Evolutionary conservation across 805 yeast genomes (phyloP).

Genomic region (Candida ovalis): DNA sequence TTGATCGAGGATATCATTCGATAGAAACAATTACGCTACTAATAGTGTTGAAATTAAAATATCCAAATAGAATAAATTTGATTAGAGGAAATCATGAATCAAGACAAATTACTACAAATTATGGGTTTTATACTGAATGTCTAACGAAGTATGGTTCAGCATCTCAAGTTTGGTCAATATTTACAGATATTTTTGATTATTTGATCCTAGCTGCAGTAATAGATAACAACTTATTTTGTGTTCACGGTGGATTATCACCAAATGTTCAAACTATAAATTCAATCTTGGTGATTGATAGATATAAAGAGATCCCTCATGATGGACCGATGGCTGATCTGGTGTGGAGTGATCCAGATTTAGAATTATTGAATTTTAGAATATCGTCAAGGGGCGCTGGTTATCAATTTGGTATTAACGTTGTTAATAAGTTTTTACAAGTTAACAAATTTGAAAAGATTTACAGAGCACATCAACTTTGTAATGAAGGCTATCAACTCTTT

Average conservation of each 20-base stretch:
- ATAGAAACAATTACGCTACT: slow-evolving; percentile 88
- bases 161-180: slow-evolving; percentile 77
- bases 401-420: slow-evolving; percentile 89
- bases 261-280: slow-evolving; percentile 93
- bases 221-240: slow-evolving; percentile 86
- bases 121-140: slow-evolving; percentile 96
- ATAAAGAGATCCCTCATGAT: slow-evolving; percentile 95
- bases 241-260: slow-evolving; percentile 96
- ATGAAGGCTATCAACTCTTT: slow-evolving; percentile 90
- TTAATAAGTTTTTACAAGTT: slow-evolving; percentile 74
- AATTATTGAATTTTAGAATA: slow-evolving; percentile 71
- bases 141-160: slow-evolving; percentile 76
- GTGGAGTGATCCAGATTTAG: slow-evolving; percentile 97
- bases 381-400: slow-evolving; percentile 98
- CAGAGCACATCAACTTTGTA: slow-evolving; percentile 95
- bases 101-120: slow-evolving; percentile 93
- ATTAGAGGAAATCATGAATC: slow-evolving; percentile 96
- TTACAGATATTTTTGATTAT: slow-evolving; percentile 92
- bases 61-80: slow-evolving; percentile 77
- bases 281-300: slow-evolving; percentile 83
- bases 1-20: slow-evolving; percentile 90
- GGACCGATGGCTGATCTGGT: slow-evolving; percentile 99
- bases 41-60: slow-evolving; percentile 78
- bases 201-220: slow-evolving; percentile 85
- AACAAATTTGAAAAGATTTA: slow-evolving; percentile 78